These are phyloP conservation scores for Dipodascus albidus DNA, from an alignment of 805 yeast species.

Conservation along the genomic window DNA sequence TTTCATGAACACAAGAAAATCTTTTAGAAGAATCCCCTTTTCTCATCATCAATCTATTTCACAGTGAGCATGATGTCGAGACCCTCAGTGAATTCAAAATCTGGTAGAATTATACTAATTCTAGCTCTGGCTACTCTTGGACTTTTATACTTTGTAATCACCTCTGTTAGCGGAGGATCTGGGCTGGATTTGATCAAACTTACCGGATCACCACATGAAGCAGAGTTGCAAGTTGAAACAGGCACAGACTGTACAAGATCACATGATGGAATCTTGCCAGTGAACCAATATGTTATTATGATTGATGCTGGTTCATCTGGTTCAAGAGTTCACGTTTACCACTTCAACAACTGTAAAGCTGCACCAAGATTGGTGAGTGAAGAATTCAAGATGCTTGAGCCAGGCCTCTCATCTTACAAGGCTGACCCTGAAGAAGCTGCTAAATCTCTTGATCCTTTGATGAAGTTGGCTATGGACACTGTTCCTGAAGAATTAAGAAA, in stretches of 20 bases:
- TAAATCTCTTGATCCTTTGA: constrained; percentile 70
- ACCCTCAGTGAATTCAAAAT: background rate
- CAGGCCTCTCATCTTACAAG: constrained; percentile 82
- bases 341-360: constrained; percentile 74
- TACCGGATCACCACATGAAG: background rate
- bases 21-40: background rate
- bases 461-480: constrained; percentile 59
- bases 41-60: background rate
- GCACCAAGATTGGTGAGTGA: constrained; percentile 78
- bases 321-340: constrained; percentile 88
- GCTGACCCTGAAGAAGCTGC: constrained; percentile 82
- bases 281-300: constrained; percentile 72
- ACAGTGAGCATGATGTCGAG: background rate
- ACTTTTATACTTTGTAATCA: background rate
- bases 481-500: constrained; percentile 63
- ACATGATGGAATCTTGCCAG: constrained; percentile 28
- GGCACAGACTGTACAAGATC: constrained; percentile 22
- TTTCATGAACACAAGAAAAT: background rate
- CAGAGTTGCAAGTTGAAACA: background rate
- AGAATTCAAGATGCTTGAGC: constrained; percentile 77
- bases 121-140: background rate
- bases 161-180: background rate
- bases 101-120: background rate
- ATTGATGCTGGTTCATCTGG: constrained; percentile 98
- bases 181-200: background rate